Evolutionary conservation across 129 eudicot species (phyloP).

Genomic region (Chrysanthemum lavandulifolium): DNA sequence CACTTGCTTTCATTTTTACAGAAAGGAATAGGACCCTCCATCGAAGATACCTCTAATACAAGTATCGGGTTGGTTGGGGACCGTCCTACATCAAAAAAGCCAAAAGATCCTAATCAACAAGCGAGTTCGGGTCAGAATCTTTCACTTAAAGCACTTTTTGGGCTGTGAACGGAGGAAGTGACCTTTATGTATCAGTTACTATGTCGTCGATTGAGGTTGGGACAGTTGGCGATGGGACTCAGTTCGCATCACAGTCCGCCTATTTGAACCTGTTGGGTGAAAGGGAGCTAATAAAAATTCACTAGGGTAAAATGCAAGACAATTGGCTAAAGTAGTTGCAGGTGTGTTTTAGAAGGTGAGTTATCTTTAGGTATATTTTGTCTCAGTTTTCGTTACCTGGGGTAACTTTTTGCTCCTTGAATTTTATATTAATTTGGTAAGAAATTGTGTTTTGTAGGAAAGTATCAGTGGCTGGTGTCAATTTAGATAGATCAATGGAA

Average conservation of each 20-base stretch:
- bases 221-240: slow-evolving; percentile 57
- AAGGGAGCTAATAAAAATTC: slow-evolving; percentile 44
- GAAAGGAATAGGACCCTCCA: slow-evolving; percentile 34
- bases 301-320: slow-evolving; percentile 50
- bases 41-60: slow-evolving; percentile 27
- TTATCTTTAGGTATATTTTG: slow-evolving; percentile 31
- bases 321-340: slow-evolving; percentile 45
- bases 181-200: slow-evolving; percentile 54
- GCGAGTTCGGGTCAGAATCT: slow-evolving; percentile 40
- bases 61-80: slow-evolving; percentile 30
- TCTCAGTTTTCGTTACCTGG: background rate
- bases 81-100: slow-evolving; percentile 27
- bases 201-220: slow-evolving; percentile 58
- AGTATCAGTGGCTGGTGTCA: slow-evolving; percentile 43
- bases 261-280: slow-evolving; percentile 49
- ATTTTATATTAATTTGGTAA: too few species aligned
- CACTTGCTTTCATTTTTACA: slow-evolving; percentile 79
- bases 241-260: slow-evolving; percentile 52
- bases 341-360: slow-evolving; percentile 56
- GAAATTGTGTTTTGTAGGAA: slow-evolving; percentile 35
- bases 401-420: too few species aligned
- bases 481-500: slow-evolving; percentile 44
- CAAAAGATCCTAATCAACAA: slow-evolving; percentile 36
- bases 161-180: slow-evolving; percentile 50
- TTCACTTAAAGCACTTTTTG: slow-evolving; percentile 88